These are phyloP conservation scores for Mixia osmundae DNA, from an alignment of 1,284 basidiomycete species.

Conservation along the genomic window DNA sequence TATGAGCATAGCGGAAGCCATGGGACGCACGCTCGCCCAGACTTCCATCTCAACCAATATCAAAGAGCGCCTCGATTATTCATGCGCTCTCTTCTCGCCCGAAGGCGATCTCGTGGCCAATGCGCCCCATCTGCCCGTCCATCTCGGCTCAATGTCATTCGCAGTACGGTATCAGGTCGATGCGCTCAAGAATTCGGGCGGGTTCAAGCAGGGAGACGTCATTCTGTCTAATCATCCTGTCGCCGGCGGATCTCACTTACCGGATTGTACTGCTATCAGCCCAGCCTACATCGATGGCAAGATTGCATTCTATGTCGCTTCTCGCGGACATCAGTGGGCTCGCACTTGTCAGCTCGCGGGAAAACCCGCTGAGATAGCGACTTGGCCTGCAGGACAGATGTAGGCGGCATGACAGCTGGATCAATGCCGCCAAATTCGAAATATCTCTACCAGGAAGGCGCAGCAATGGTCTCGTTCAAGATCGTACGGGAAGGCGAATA, in stretches of 20 bases:
- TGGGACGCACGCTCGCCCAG: constrained; percentile 70
- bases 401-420: constrained; percentile 42
- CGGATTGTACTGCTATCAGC: constrained; percentile 43
- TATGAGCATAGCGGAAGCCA: constrained; percentile 42
- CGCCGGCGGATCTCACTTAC: constrained; percentile 41
- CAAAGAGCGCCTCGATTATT: constrained; percentile 19
- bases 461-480: constrained; percentile 78
- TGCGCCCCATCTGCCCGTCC: constrained; percentile 38
- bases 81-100: constrained; percentile 65
- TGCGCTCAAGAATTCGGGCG: constrained; percentile 18
- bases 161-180: constrained; percentile 9
- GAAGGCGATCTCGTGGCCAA: constrained; percentile 65
- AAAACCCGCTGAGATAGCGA: not conserved
- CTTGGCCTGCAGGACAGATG: constrained; percentile 13
- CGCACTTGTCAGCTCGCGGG: not conserved
- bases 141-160: constrained; percentile 21
- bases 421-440: constrained; percentile 88
- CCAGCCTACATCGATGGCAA: constrained; percentile 47
- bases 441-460: constrained; percentile 79
- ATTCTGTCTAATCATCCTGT: constrained; percentile 47
- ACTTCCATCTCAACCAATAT: constrained; percentile 37
- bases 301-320: constrained; percentile 81
- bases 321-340: constrained; percentile 44
- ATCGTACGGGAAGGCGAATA: constrained; percentile 65
- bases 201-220: constrained; percentile 61